Percentiles rank a stretch among this genome's conserved stretches.
Conservation (phyloP, 352 stramenopile genomes). For the Hyaloperonospora arabidopsidis region DNA sequence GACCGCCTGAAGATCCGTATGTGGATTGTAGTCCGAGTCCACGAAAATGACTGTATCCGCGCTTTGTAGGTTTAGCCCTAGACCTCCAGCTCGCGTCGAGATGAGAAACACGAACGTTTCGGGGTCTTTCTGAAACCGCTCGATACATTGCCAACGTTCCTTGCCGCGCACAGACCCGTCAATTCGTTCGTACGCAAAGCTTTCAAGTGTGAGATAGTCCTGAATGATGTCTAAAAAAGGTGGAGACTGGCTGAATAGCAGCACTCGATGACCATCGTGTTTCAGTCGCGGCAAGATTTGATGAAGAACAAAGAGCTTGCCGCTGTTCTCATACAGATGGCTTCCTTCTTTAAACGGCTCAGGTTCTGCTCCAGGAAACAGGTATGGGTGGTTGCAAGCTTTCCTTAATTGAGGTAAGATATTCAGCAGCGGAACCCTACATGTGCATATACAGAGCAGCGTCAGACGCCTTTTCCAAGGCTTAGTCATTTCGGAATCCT, state of each 20-base stretch:
- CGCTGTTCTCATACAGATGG: slow-evolving; percentile 70
- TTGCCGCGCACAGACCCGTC: slow-evolving; percentile 70
- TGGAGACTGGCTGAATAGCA: slow-evolving; percentile 76
- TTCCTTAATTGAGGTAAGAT: slow-evolving; percentile 92
- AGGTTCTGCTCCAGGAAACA: slow-evolving; percentile 82
- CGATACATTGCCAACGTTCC: slow-evolving; percentile 74
- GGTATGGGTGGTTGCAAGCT: slow-evolving; percentile 84
- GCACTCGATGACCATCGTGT: slow-evolving; percentile 72
- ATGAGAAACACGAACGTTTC: slow-evolving; percentile 86
- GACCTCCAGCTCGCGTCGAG: slow-evolving; percentile 59
- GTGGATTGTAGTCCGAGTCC: slow-evolving; percentile 76
- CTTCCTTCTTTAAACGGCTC: slow-evolving; percentile 67
- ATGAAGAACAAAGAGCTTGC: slow-evolving; percentile 82
- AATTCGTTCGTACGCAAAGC: slow-evolving; percentile 72
- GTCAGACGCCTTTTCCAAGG: slow-evolving; percentile 2
- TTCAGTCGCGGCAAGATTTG: slow-evolving; percentile 73
- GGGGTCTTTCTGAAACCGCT: slow-evolving; percentile 75
- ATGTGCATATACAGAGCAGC: slow-evolving; percentile 1
- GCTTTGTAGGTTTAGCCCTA: slow-evolving; percentile 69
- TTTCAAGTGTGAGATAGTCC: slow-evolving; percentile 66
- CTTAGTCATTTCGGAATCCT: not conserved
- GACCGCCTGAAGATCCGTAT: slow-evolving; percentile 62
- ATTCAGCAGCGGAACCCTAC: slow-evolving; percentile 89
- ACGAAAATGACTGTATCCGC: slow-evolving; percentile 79
- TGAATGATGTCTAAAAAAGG: slow-evolving; percentile 75